These are phyloP conservation scores for Ophiognomonia clavigignenti-juglandacearum DNA, from an alignment of 2,329 filamentous ascomycete species.

Conservation along the genomic window DNA sequence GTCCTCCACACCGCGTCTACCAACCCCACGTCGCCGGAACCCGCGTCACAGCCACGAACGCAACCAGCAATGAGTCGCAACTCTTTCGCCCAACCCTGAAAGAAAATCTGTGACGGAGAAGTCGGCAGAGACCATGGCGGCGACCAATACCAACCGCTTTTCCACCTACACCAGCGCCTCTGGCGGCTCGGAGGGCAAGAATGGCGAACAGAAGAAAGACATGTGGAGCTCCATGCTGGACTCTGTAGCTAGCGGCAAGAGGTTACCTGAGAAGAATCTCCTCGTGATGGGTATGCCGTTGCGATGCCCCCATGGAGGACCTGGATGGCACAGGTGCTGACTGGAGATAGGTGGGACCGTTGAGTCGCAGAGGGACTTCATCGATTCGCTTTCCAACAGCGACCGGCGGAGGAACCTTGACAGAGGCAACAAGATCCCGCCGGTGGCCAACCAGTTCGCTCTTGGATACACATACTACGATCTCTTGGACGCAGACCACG, in stretches of 20 bases:
- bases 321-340: not conserved
- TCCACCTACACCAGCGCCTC: constrained; percentile 52
- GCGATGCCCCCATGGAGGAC: not conserved
- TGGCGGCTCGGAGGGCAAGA: constrained; percentile 48
- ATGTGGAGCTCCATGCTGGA: constrained; percentile 95
- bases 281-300: constrained; percentile 67
- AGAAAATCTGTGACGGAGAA: constrained; percentile 7
- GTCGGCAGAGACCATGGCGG: constrained; percentile 21
- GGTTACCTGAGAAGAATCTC: constrained; percentile 86
- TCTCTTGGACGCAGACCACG: constrained; percentile 87
- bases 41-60: not conserved
- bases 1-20: constrained; percentile 8
- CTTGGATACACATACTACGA: constrained; percentile 94
- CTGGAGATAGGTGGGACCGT: constrained; percentile 63
- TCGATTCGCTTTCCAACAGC: constrained; percentile 57
- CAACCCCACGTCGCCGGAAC: constrained; percentile 3
- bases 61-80: constrained; percentile 14
- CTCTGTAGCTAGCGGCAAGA: constrained; percentile 82
- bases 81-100: constrained; percentile 9
- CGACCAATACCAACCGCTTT: constrained; percentile 48
- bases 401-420: constrained; percentile 50
- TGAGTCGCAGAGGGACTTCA: constrained; percentile 78
- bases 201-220: constrained; percentile 74
- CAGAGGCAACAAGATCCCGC: constrained; percentile 58
- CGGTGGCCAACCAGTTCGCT: constrained; percentile 87